Conservation (phyloP, 148 eudicot species). For the Chenopodium formosanum region DNA sequence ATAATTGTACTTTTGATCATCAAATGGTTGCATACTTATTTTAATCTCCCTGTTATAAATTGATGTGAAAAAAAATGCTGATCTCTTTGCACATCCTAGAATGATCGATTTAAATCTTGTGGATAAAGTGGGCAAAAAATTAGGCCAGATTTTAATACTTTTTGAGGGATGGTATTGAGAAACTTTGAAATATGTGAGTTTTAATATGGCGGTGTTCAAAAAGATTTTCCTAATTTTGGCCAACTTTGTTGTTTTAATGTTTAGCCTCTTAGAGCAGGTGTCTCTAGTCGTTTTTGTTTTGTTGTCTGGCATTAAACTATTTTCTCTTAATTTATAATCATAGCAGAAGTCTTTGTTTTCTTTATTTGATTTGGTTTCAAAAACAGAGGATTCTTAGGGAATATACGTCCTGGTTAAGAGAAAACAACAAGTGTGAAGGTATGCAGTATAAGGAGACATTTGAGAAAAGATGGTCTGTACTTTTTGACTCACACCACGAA, state of each 20-base stretch:
- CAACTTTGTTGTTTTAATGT: not conserved
- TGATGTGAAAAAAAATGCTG: too few species aligned
- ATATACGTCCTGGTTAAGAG: conserved; percentile 67
- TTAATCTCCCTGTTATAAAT: too few species aligned
- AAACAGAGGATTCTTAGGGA: conserved; percentile 62
- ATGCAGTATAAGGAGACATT: conserved; percentile 54
- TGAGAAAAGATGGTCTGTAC: conserved; percentile 71
- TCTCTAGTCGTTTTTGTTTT: not conserved
- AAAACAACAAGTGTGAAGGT: conserved; percentile 59
- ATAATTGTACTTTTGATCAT: too few species aligned
- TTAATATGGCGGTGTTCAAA: not conserved
- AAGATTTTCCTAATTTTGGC: not conserved
- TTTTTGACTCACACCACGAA: conserved; percentile 35
- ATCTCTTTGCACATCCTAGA: too few species aligned
- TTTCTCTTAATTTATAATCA: not conserved
- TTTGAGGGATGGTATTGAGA: not conserved
- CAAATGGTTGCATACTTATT: too few species aligned
- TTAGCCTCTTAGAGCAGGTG: not conserved
- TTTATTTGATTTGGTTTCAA: not conserved
- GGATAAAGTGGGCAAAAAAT: too few species aligned
- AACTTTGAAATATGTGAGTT: not conserved
- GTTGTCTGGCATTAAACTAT: not conserved
- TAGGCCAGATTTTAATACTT: not conserved
- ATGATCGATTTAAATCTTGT: too few species aligned
- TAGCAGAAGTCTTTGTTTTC: not conserved